Evolutionary conservation across 768 basidiomycete species (phyloP), one percentile per base, ranked within the genome.

Genomic region (Boletus fagicola): DNA sequence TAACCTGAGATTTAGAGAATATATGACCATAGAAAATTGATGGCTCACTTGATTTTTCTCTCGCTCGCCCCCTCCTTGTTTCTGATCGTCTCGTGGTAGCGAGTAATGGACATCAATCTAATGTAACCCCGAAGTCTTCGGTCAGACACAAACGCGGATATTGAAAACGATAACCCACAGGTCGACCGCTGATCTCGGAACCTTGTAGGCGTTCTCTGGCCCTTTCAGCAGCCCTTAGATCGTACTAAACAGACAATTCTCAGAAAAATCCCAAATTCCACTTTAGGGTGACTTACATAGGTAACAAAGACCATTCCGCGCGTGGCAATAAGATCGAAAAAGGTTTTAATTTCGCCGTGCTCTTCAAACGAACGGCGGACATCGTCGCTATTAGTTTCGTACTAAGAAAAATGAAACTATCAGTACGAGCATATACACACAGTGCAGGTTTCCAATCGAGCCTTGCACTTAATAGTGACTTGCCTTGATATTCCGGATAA

Each of bases 261-360:
- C 50, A 63, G 58, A n/a, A 45, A 62, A 72, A 12, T 50, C 18
- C 15, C 36, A 26, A 24, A n/a, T 24, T 9, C 18, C 38, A 50
- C 56, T 45, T 54, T 9, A 38, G 24, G 24, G 38, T 45, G 49
- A 84, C 96, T 83, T 76, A 98, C 97, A 72, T 92, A 99, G 48
- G 96, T 99, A 45, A 98, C 90, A 72, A 99, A 99, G 15, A 98
- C 90, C 92, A 99, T 97, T n/a, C 97, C 97, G 58, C 97, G 82
- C 12, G 90, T 95, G 49, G 85, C 83, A 60, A 98, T 91, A 20
- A 98, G 78, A 74, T 99, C 97, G 73, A 98, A 98, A 72, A 95
- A 98, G 1, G 92, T 94, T 75, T 94, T 94, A 77, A 98, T 92
- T 67, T 94, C 92, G 61, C 97, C 97, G 68, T 93, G 91, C 57